Base-by-base conservation (phyloP, 176 grass and related monocot genomes). In the Pontederia paniculata region DNA sequence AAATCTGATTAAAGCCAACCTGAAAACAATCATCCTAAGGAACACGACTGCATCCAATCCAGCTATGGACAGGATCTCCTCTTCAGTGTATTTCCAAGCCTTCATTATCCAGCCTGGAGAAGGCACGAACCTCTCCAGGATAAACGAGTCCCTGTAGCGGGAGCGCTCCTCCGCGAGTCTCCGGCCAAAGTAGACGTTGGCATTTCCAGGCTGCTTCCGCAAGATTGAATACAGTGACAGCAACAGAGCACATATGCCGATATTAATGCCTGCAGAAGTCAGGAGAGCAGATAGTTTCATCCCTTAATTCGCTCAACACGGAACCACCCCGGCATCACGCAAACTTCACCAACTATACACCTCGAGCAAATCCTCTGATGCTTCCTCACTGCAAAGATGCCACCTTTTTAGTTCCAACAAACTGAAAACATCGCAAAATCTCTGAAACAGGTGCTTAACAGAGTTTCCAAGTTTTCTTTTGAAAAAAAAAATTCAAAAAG, bases 1-100 rank as follows among this genome's bases (percentile, higher is more conserved):
- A 17, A 22, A 2, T 20, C 22, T 49, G 17, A 52, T 52, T 53
- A 23, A 7, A 21, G 53, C 4, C 18, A 23, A 97, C 93, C 91
- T 90, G 64, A 97, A 97, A 58, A 90, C 80, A 48, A 90, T 49
- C 53, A 89, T 78, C 74, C 83, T 78, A 68, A 84, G 73, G 68
- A 97, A 90, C 48, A 97, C 83, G 54, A 97, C 86, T 58, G 86
- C 91, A 84, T 97, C 91, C 51, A 97, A 57, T 18, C 91, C 86
- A 68, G 80, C 91, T 50, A 67, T 70, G 47, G 71, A 70, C 17
- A 97, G 61, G 53, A 97, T 63, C 55, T 88, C 91, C 51, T 97
- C 86, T 72, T 97, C 86, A 1, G 70, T 90, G 59, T 74, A 97
- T 45, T 81, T 77, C 65, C 86, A 63, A 68, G 82, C 88, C 71